phyloP scores from a whole-genome alignment of 1,284 basidiomycete species.

The Leucoagaricus sp. region DNA sequence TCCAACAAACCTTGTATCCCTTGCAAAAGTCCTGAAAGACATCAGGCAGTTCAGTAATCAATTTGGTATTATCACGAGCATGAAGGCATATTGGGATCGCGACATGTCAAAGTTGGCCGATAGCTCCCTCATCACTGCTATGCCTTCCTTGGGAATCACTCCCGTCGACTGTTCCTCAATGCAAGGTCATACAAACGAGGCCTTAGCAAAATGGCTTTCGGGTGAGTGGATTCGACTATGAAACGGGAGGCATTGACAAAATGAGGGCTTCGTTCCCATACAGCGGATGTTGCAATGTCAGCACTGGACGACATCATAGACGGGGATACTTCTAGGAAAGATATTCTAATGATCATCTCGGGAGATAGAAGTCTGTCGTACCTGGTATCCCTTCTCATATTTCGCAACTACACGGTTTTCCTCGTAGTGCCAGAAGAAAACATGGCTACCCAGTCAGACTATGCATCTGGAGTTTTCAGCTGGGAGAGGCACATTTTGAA shows the following conservation, averaged over 20 bases:
- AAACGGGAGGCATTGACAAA: background rate
- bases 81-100: constrained; percentile 13
- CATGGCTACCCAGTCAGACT: background rate
- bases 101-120: background rate
- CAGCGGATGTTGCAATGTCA: constrained; percentile 7
- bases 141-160: constrained; percentile 12
- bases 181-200: background rate
- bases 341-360: constrained; percentile 12
- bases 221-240: background rate
- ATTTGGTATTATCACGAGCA: constrained; percentile 7
- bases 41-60: constrained; percentile 6
- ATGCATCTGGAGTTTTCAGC: constrained; percentile 5
- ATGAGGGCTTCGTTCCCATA: background rate
- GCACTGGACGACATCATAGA: constrained; percentile 6
- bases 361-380: constrained; percentile 9
- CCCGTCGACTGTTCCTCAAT: constrained; percentile 10
- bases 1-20: background rate
- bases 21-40: constrained; percentile 6
- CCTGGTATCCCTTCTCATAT: constrained; percentile 12
- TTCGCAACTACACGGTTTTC: constrained; percentile 16
- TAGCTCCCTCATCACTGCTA: background rate
- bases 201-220: constrained; percentile 5
- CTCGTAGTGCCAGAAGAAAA: constrained; percentile 5
- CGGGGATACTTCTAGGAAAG: background rate
- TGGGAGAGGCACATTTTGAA: constrained; percentile 8